Conservation (phyloP, 2,329 filamentous ascomycete species). For the Beauveria sp. region DNA sequence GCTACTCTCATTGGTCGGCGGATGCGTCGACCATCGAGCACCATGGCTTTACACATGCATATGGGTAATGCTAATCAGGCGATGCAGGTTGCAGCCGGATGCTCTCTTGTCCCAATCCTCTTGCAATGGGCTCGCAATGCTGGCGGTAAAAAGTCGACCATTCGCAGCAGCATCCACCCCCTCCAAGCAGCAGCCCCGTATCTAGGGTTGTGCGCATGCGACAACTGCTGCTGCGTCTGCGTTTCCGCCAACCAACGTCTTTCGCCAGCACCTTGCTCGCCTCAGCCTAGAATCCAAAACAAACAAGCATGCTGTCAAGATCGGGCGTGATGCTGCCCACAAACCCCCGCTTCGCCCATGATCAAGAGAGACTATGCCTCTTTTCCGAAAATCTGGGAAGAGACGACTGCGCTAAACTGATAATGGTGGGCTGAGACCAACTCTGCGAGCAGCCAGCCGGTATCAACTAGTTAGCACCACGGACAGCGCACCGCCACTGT, state of each 20-base stretch:
- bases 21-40: background rate
- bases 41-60: background rate
- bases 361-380: background rate
- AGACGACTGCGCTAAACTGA: background rate
- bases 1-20: background rate
- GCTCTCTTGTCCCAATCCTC: background rate
- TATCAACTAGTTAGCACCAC: background rate
- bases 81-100: background rate
- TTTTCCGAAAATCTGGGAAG: slow-evolving; percentile 2
- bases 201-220: background rate
- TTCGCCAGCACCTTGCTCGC: background rate
- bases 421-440: background rate
- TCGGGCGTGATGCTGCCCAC: background rate
- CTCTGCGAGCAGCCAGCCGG: background rate
- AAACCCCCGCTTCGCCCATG: background rate
- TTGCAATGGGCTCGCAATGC: background rate
- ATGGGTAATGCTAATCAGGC: background rate
- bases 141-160: background rate
- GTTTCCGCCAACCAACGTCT: background rate
- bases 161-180: background rate
- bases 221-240: background rate
- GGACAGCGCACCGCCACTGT: background rate
- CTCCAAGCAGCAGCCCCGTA: background rate
- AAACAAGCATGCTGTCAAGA: background rate
- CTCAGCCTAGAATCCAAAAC: background rate